Conservation (phyloP, 257 asterid species). For the Solanum rostratum region DNA sequence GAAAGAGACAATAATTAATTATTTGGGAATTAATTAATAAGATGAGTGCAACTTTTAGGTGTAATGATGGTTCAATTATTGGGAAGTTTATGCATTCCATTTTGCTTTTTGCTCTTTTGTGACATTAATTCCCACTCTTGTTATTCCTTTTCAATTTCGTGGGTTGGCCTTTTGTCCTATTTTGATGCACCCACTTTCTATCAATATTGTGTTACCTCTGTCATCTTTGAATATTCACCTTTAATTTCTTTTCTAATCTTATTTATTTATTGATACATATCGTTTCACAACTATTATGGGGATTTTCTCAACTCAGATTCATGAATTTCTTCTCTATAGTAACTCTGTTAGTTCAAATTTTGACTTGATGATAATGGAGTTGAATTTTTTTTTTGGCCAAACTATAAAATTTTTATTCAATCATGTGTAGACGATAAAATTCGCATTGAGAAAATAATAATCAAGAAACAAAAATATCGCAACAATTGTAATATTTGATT, state of each 20-base stretch:
- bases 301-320: too few relatives aligned
- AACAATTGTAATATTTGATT: too few relatives aligned
- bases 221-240: slow-evolving; percentile 15
- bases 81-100: slow-evolving; percentile 21
- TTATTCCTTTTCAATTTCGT: slow-evolving; percentile 31
- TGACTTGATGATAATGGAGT: too few relatives aligned
- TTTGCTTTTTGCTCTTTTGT: slow-evolving; percentile 19
- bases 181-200: slow-evolving; percentile 22
- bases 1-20: background rate
- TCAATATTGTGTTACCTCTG: background rate
- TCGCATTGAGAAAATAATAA: too few relatives aligned
- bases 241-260: background rate
- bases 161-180: slow-evolving; percentile 42
- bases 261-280: background rate
- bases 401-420: too few relatives aligned
- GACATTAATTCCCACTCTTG: slow-evolving; percentile 51
- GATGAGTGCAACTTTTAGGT: slow-evolving; percentile 38
- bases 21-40: background rate
- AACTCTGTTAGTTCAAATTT: too few relatives aligned
- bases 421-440: too few relatives aligned
- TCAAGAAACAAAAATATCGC: too few relatives aligned
- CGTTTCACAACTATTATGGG: background rate
- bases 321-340: too few relatives aligned
- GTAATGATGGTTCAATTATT: slow-evolving; percentile 84
- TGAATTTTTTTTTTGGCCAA: too few relatives aligned